phyloP scores from a whole-genome alignment of 176 grass and related monocot genomes.

The maize (Zea mays) region DNA sequence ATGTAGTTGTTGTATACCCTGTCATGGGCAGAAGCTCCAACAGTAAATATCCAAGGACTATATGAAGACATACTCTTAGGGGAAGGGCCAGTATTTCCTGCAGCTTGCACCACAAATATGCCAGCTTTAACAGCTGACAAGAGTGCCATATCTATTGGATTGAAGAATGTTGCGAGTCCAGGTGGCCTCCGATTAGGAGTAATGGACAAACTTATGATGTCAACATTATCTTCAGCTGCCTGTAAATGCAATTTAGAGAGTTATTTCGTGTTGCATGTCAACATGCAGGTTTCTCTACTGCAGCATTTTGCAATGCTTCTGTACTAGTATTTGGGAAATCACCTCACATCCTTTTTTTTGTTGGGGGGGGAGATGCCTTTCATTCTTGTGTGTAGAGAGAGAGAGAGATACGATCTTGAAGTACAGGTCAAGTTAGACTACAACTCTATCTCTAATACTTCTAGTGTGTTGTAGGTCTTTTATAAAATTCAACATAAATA shows the following conservation, averaged over 20 bases:
- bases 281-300: neutral
- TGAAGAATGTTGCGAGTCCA: conserved; percentile 92
- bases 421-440: no score
- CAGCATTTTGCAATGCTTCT: neutral
- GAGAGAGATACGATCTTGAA: no score
- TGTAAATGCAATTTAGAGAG: conserved; percentile 39
- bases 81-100: conserved; percentile 95
- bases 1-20: conserved; percentile 84
- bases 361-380: no score
- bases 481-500: neutral
- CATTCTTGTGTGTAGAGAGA: no score
- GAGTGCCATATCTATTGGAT: conserved; percentile 98
- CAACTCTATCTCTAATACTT: neutral
- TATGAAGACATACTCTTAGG: conserved; percentile 90
- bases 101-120: conserved; percentile 98
- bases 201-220: conserved; percentile 96
- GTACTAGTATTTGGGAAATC: no score
- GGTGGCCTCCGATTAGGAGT: conserved; percentile 91
- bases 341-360: no score
- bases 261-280: conserved; percentile 30
- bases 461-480: neutral
- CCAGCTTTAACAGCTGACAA: conserved; percentile 81
- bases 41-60: conserved; percentile 96
- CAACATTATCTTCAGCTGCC: conserved; percentile 96
- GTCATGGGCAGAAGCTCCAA: conserved; percentile 94